These are phyloP conservation scores for Candida michaelii DNA, from an alignment of 805 yeast genomes.

Conservation along the genomic window DNA sequence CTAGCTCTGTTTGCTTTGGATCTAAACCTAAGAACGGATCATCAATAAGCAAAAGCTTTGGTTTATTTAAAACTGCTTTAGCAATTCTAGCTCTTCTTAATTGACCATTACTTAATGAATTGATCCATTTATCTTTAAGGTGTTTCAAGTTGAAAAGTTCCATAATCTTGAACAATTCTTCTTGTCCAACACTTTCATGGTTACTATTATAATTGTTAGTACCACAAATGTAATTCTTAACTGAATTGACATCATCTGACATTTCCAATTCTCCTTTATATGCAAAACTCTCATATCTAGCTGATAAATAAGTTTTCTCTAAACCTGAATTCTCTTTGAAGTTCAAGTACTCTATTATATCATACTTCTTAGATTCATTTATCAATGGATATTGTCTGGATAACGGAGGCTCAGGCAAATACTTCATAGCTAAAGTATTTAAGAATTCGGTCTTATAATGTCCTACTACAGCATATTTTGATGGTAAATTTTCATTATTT, in stretches of 20 bases:
- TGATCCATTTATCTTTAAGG: conserved; percentile 71
- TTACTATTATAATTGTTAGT: conserved; percentile 51
- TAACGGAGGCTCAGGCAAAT: conserved; percentile 50
- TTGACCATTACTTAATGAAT: conserved; percentile 91
- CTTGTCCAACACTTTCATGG: conserved; percentile 22
- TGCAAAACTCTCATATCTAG: conserved; percentile 77
- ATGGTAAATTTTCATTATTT: conserved; percentile 14
- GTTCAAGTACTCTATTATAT: conserved; percentile 32
- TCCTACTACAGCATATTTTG: conserved; percentile 35
- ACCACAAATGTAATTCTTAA: conserved; percentile 53
- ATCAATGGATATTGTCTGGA: conserved; percentile 58
- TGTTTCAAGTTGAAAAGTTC: conserved; percentile 52
- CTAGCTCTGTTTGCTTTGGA: conserved; percentile 62
- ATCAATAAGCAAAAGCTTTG: conserved; percentile 71
- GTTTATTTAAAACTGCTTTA: conserved; percentile 61
- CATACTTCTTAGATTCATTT: conserved; percentile 23
- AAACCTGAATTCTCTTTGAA: conserved; percentile 37
- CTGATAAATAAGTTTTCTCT: conserved; percentile 70
- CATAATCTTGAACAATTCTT: conserved; percentile 27
- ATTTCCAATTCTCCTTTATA: conserved; percentile 61
- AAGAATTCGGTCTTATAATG: conserved; percentile 55
- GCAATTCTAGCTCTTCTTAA: conserved; percentile 89
- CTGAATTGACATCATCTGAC: conserved; percentile 66
- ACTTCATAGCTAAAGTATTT: conserved; percentile 55
- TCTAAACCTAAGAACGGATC: conserved; percentile 94